Evolutionary conservation across 202 grass and related monocot genomes (phyloP), one percentile per base, ranked within the genome.

Genomic region (Schoenoplectus triqueter): DNA sequence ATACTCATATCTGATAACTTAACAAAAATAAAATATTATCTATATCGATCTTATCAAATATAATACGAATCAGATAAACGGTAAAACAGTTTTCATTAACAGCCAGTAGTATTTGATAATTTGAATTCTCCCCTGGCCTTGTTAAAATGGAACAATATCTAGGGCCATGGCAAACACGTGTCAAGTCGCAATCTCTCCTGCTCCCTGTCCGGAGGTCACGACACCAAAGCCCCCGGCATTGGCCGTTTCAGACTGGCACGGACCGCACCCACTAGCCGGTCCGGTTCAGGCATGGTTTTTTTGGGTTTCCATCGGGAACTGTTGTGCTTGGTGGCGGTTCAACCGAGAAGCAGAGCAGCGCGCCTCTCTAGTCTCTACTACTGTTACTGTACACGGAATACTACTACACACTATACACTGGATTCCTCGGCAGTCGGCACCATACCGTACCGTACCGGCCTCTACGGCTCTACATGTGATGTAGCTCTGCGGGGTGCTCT

Each of bases 151-250:
- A 68, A 68, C 21, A 67, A 67, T 68, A 14, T 1, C 0, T 15
- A 15, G 39, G 21, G 69, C 69, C 15, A 48, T 40, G 51, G 51
- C 20, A 10, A 50, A 77, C 50, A 40, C 50, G 73, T 77, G 73
- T 77, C 50, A 5, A 77, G 73, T 77, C 73, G 20, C 73, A 77
- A 77, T 77, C 73, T 20, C 19, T 56, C 50, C 73, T 77, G 73
- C 73, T 77, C 73, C 73, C 50, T 56, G 73, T 57, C 51, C 4
- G 17, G 51, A 14, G 51, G 19, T 21, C 73, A 77, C 50, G 73
- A 77, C 73, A 31, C 11, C 19, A 77, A 1, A 55, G 7, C 2
- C 0, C 50, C 21, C 20, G 21, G 11, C 73, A 77, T n/a, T 57
- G 73, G 57, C 73, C 21, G 19, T 5, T 55, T 56, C 49, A 57